Evolutionary conservation across 1,284 basidiomycete species (phyloP), one percentile per base, ranked within the genome.

Genomic region (Taiwanofungus camphoratus): DNA sequence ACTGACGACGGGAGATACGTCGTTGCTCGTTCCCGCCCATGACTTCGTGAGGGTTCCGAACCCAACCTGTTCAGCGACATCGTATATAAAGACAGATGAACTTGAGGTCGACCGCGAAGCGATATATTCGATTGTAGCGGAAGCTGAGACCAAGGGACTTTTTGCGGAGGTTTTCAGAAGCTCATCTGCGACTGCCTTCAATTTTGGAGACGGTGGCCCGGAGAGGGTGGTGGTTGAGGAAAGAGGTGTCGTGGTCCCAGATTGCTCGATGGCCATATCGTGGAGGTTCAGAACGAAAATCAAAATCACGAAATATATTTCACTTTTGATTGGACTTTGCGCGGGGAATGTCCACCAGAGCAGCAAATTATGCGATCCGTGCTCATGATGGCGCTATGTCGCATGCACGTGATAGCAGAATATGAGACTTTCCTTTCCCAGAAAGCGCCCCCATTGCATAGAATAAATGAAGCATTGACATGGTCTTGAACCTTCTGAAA

Each of bases 61-160:
- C 32, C 87, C 84, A 15, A 73, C 76, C 53, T 89, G 83, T 50
- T 86, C 79, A 7, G 89, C 86, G 41, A 90, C 71, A 58, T 92
- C 88, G 58, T 87, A 91, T 36, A 87, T 63, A 60, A 89, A 89
- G 47, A 91, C 75, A 13, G 77, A 68, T 11, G 82, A 86, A 60
- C 74, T 84, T 27, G 71, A 64, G 7, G 59, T 54, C 3, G 65
- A 50, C 31, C 71, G 70, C 8, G 82, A 82, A 9, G 82, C 69
- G 37, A 87, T 63, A 49, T 73, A 76, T 63, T 90, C 87, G 39
- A 90, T 67, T 46, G 80, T 60, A 21, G 74, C 71, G 11, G 82
- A 84, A 27, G 85, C 77, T 13, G 65, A 69, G 44, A 58, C 32
- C 6, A 45, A 43, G 18, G 52, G 52, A 48, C 66, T 71, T 45